Evolutionary conservation across 306 rosid genomes (phyloP).

Genomic region (Rosa persica): DNA sequence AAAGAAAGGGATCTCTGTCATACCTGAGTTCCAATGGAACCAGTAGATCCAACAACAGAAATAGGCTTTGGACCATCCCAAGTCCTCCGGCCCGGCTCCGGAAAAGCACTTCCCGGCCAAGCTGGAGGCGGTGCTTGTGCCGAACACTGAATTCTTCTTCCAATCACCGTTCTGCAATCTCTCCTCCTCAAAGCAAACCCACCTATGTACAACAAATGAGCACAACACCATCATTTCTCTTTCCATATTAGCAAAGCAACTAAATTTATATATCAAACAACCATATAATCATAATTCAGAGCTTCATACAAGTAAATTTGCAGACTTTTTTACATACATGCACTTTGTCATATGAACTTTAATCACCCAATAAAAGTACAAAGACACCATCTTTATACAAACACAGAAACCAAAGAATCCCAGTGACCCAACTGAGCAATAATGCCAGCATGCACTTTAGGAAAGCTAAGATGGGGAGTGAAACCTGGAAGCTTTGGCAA

Average conservation of each 20-base stretch:
- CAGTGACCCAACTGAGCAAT: background rate
- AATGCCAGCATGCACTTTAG: slow-evolving; percentile 12
- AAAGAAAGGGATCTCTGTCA: background rate
- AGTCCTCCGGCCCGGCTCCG: slow-evolving; percentile 44
- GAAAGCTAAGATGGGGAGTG: slow-evolving; percentile 11
- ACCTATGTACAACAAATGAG: slow-evolving; percentile 37
- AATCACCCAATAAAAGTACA: background rate
- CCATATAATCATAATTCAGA: background rate
- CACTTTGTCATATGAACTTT: background rate
- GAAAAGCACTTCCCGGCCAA: slow-evolving; percentile 92
- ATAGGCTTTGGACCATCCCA: slow-evolving; percentile 97
- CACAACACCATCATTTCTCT: background rate
- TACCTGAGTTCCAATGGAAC: slow-evolving; percentile 99
- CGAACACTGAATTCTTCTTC: slow-evolving; percentile 61
- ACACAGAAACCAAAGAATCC: background rate
- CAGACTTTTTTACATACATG: background rate
- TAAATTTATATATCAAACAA: background rate
- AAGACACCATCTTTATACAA: background rate
- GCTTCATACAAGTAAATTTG: background rate
- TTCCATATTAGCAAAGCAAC: background rate
- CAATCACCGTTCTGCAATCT: slow-evolving; percentile 36
- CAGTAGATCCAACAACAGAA: slow-evolving; percentile 83
- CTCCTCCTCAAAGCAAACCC: slow-evolving; percentile 59
- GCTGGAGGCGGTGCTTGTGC: slow-evolving; percentile 76
- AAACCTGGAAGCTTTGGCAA: slow-evolving; percentile 69